A percentile compares a stretch with the other conserved stretches of the same genome.
These are phyloP conservation scores for Cudoniella acicularis DNA, from an alignment of 495 filamentous ascomycete species.

Conservation along the genomic window DNA sequence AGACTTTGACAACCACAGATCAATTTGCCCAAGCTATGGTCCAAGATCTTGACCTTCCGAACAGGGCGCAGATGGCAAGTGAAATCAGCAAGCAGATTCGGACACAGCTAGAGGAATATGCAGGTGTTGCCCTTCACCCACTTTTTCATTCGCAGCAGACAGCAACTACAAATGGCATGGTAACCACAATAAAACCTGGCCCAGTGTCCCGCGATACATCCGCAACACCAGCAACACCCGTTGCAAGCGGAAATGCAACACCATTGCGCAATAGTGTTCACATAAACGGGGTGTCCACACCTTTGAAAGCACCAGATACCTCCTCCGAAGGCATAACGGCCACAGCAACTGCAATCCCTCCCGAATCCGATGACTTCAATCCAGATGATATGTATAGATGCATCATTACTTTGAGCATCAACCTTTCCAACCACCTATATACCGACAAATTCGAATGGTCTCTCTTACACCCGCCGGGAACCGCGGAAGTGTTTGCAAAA, in stretches of 20 bases:
- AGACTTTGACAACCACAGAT: constrained; percentile 90
- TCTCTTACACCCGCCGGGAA: constrained; percentile 82
- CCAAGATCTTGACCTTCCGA: constrained; percentile 90
- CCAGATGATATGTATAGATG: constrained; percentile 91
- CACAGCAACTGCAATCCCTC: constrained; percentile 45
- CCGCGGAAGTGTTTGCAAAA: constrained; percentile 89
- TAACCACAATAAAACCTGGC: constrained; percentile 37
- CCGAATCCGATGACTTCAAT: constrained; percentile 59
- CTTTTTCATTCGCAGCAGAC: constrained; percentile 66
- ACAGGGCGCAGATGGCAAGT: constrained; percentile 57
- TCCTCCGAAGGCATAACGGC: constrained; percentile 41
- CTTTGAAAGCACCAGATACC: constrained; percentile 4
- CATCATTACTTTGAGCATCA: constrained; percentile 87
- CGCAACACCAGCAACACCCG: constrained; percentile 46
- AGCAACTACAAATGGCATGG: constrained; percentile 40
- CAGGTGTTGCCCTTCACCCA: constrained; percentile 88
- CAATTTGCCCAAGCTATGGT: constrained; percentile 89
- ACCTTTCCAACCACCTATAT: constrained; percentile 86
- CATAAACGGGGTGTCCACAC: constrained; percentile 19
- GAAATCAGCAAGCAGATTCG: constrained; percentile 92
- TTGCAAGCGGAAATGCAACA: constrained; percentile 43
- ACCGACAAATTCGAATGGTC: constrained; percentile 99
- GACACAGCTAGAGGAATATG: constrained; percentile 93
- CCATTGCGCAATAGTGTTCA: constrained; percentile 38
- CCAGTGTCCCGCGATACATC: constrained; percentile 47